Conservation (phyloP, 2,329 filamentous ascomycete genomes). For the Hirsutella rhossiliensis region DNA sequence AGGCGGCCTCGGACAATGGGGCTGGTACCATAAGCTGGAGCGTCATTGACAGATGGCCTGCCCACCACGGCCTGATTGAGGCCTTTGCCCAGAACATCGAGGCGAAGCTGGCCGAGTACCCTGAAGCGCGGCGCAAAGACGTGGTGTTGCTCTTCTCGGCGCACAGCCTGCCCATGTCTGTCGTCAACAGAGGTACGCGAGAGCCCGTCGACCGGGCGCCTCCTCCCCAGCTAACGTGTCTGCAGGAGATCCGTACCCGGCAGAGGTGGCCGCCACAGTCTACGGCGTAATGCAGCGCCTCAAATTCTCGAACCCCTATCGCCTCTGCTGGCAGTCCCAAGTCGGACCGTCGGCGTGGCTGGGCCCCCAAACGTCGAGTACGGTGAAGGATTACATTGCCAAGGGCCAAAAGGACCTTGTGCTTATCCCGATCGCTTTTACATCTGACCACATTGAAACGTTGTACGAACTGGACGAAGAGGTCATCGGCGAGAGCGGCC, state of each 20-base stretch:
- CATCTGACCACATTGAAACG: slow-evolving; percentile 98
- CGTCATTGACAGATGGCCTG: slow-evolving; percentile 95
- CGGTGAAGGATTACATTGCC: slow-evolving; percentile 78
- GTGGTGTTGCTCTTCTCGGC: slow-evolving; percentile 89
- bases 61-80: slow-evolving; percentile 80
- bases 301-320: slow-evolving; percentile 79
- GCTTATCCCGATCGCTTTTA: slow-evolving; percentile 92
- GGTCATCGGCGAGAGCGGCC: slow-evolving; percentile 78
- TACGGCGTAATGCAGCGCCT: slow-evolving; percentile 93
- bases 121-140: slow-evolving; percentile 63
- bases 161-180: slow-evolving; percentile 92
- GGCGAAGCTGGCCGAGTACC: slow-evolving; percentile 71
- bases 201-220: neutral
- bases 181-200: slow-evolving; percentile 71
- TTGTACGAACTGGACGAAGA: slow-evolving; percentile 89
- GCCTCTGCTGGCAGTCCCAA: slow-evolving; percentile 95
- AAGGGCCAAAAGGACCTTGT: slow-evolving; percentile 87
- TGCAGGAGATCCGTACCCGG: slow-evolving; percentile 80
- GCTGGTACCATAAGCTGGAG: slow-evolving; percentile 82
- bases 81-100: slow-evolving; percentile 91
- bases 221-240: slow-evolving; percentile 13
- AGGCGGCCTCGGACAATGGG: slow-evolving; percentile 38
- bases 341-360: slow-evolving; percentile 94
- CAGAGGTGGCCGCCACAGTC: slow-evolving; percentile 91
- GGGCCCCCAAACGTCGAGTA: slow-evolving; percentile 81